phyloP scores from a whole-genome alignment of 2,329 filamentous ascomycete genomes.

The Thelonectria discophora region DNA sequence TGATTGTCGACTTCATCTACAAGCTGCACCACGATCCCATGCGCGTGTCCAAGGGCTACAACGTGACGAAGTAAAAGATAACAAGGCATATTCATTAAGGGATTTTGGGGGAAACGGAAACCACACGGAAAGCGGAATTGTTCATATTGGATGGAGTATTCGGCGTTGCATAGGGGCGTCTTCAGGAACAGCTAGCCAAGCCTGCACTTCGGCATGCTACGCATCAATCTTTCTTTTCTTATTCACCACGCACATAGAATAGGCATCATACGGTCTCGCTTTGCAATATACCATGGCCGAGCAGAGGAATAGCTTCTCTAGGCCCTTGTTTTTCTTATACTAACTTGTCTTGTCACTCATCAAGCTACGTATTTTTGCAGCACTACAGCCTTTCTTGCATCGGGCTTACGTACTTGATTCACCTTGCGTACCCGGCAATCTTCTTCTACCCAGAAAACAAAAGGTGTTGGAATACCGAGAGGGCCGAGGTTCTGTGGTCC shows the following conservation, averaged over 20 bases:
- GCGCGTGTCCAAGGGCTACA: slow-evolving; percentile 39
- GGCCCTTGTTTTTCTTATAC: slow-evolving; percentile 5
- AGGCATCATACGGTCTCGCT: slow-evolving; percentile 30
- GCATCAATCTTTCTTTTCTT: slow-evolving; percentile 14
- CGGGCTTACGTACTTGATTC: not conserved
- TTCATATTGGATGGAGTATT: slow-evolving; percentile 26
- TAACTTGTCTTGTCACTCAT: not conserved
- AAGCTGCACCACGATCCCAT: slow-evolving; percentile 59
- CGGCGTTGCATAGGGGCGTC: slow-evolving; percentile 15
- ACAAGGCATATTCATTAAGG: not conserved
- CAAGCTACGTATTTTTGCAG: not conserved
- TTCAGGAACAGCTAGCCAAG: slow-evolving; percentile 18
- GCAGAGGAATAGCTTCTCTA: slow-evolving; percentile 22
- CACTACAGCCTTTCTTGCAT: not conserved
- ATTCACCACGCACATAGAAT: slow-evolving; percentile 23
- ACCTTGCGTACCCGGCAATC: too few relatives aligned
- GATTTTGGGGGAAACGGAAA: not conserved
- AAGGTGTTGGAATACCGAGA: too few relatives aligned
- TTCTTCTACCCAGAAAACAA: not conserved
- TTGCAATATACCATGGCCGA: slow-evolving; percentile 39
- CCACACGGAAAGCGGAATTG: not conserved
- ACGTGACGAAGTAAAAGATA: slow-evolving; percentile 19
- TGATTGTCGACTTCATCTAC: slow-evolving; percentile 82
- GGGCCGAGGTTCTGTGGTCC: too few relatives aligned
- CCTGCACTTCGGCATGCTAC: slow-evolving; percentile 27